Base-by-base conservation (phyloP, 345 rosid genomes). In the Isatis tinctoria region DNA sequence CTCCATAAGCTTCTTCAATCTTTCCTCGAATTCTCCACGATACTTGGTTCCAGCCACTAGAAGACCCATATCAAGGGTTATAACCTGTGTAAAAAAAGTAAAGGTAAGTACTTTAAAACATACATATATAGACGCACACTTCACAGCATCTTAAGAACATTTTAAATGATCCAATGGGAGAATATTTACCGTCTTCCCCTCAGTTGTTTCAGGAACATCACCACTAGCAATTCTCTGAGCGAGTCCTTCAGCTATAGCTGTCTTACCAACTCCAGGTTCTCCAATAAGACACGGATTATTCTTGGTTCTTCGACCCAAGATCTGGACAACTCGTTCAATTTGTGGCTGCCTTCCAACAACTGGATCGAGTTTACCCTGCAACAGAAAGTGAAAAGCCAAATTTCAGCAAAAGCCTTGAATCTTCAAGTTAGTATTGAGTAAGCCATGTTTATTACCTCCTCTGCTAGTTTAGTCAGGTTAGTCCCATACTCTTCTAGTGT, bases 261-360 rank as follows among this genome's bases (percentile, higher is more conserved):
- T 96, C 87, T 96, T 96, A 57, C 99, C 99, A 40, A 96, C 99
- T 48, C 99, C 99, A 74, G 99, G 99, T 80, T 96, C 99, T 82
- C 99, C 99, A 71, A 92, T 90, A 75, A 96, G 98, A 76, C 99
- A 96, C 0, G 99, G 98, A 40, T 96, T 96, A 76, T 96, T 96
- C 81, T 96, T 92, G 53, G 99, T 96, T 74, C 99, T 76, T 39
- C 99, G 91, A 59, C 95, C 99, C 86, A 96, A 79, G 75, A 96
- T 96, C 79, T 96, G 99, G 60, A 90, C 83, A 28, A 96, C 99
- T 43, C 99, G 85, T 78, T 96, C 98, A 22, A 96, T 96, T 75
- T 96, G 99, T 10, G 79, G 83, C 80, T 96, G 98, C 77, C 99
- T 96, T 78, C 99, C 99, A 60, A 96, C 99, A 70, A 96, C 98